These are phyloP conservation scores for Calophaca sinica DNA, from an alignment of 306 rosid genomes.

Conservation along the genomic window DNA sequence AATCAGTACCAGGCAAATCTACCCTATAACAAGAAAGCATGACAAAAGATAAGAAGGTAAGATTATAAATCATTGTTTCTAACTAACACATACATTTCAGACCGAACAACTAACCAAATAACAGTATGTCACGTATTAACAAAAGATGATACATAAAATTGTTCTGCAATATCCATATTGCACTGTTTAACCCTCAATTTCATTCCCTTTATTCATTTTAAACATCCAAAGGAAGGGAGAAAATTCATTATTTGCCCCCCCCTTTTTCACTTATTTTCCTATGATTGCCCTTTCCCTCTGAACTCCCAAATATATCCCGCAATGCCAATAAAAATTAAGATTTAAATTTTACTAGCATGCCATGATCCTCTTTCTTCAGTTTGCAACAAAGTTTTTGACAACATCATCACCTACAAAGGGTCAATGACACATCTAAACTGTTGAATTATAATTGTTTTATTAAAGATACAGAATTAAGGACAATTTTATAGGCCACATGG, in stretches of 20 bases:
- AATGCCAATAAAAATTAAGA: conserved; percentile 3
- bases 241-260: background rate
- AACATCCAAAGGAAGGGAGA: conserved; percentile 12
- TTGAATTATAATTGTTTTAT: conserved; percentile 11
- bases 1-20: conserved; percentile 82
- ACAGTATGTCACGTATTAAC: conserved; percentile 16
- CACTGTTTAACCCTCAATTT: conserved; percentile 11
- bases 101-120: conserved; percentile 4
- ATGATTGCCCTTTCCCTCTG: conserved; percentile 3
- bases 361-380: conserved; percentile 7
- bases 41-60: conserved; percentile 33
- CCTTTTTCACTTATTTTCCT: background rate
- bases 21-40: conserved; percentile 61
- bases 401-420: conserved; percentile 9
- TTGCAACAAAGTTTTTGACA: conserved; percentile 1
- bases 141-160: background rate
- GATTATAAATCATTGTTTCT: background rate
- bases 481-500: conserved; percentile 13
- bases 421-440: conserved; percentile 19
- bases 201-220: conserved; percentile 26
- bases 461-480: conserved; percentile 27
- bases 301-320: background rate
- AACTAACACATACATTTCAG: conserved; percentile 34
- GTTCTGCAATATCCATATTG: background rate
- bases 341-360: conserved; percentile 1